Evolutionary conservation across 257 asterid species (phyloP).

Genomic region (Nicotiana knightiana): DNA sequence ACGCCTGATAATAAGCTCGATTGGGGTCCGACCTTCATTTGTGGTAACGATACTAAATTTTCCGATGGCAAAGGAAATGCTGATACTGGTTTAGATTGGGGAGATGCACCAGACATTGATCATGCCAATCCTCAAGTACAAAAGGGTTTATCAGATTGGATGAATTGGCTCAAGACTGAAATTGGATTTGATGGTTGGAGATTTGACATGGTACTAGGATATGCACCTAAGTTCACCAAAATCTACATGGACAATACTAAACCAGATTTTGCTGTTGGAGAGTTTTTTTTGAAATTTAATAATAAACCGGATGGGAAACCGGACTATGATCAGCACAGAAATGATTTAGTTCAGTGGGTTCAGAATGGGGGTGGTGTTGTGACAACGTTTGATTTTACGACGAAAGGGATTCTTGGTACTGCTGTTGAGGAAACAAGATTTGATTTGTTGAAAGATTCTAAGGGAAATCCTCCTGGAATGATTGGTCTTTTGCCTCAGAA

Average conservation of each 20-base stretch:
- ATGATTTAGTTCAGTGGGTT: constrained; percentile 49
- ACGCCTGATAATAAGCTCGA: constrained; percentile 68
- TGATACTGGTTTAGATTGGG: constrained; percentile 51
- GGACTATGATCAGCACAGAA: constrained; percentile 52
- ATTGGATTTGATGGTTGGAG: constrained; percentile 77
- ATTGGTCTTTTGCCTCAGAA: constrained; percentile 57
- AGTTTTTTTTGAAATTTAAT: constrained; percentile 37
- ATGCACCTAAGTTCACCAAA: constrained; percentile 39
- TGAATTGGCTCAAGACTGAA: constrained; percentile 74
- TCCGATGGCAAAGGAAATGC: constrained; percentile 65
- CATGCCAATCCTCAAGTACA: constrained; percentile 62
- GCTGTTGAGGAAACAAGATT: constrained; percentile 57
- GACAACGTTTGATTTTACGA: constrained; percentile 71
- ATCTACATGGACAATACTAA: constrained; percentile 47
- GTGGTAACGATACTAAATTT: constrained; percentile 44
- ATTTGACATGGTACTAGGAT: constrained; percentile 62
- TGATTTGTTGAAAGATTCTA: constrained; percentile 59
- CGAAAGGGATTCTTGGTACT: constrained; percentile 64
- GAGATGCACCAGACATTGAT: constrained; percentile 63
- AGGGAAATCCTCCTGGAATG: constrained; percentile 65
- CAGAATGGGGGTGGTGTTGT: constrained; percentile 40
- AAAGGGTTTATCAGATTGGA: constrained; percentile 65
- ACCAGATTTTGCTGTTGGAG: constrained; percentile 80
- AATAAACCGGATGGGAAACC: constrained; percentile 36
- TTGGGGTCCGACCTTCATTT: constrained; percentile 73